Conservation (phyloP, 345 rosid species). For the Triadica sebifera region DNA sequence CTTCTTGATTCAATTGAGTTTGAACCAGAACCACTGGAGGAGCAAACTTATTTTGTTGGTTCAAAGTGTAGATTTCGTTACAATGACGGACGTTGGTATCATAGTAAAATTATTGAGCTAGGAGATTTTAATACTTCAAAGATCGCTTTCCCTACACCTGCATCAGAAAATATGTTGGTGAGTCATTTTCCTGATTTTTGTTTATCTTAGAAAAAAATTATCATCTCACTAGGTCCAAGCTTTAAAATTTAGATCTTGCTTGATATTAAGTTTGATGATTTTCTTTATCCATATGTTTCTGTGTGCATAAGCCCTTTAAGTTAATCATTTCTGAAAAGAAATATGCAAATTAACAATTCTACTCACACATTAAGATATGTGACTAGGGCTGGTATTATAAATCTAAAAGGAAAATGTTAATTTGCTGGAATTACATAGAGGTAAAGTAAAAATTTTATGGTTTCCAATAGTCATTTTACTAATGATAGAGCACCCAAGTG, state of each 20-base stretch:
- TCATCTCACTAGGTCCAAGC: neutral
- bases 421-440: neutral
- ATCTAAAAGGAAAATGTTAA: neutral
- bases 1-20: conserved; percentile 39
- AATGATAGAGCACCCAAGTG: conserved; percentile 49
- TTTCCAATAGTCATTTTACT: conserved; percentile 41
- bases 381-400: neutral
- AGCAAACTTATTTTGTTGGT: conserved; percentile 46
- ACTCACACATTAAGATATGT: neutral
- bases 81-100: conserved; percentile 86
- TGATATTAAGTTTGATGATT: neutral
- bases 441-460: conserved; percentile 11
- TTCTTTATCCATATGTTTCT: neutral
- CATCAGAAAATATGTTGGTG: conserved; percentile 86
- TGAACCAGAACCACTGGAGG: conserved; percentile 53
- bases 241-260: neutral
- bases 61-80: conserved; percentile 76
- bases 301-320: conserved; percentile 3
- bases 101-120: conserved; percentile 64
- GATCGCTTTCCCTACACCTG: conserved; percentile 81
- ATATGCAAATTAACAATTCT: neutral
- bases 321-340: neutral
- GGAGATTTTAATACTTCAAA: conserved; percentile 55
- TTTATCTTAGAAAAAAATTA: neutral
- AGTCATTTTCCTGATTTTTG: conserved; percentile 17